These are phyloP conservation scores for Herpetospermum pedunculosum DNA, from an alignment of 306 rosid genomes.

Conservation along the genomic window DNA sequence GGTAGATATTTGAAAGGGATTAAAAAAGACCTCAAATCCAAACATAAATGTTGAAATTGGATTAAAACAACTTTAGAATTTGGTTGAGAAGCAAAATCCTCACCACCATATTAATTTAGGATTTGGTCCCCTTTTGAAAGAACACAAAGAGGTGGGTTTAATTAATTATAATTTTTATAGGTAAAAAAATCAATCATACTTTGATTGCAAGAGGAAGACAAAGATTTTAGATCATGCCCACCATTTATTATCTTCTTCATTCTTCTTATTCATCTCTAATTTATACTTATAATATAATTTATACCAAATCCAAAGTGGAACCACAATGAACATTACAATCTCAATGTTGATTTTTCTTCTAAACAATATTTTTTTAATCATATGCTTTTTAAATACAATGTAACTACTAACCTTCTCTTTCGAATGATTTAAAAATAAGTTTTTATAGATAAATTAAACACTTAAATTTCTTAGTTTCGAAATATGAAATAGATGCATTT, in stretches of 20 bases:
- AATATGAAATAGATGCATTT: too few relatives aligned
- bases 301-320: neutral
- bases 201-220: neutral
- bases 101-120: neutral
- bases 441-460: neutral
- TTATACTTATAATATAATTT: neutral
- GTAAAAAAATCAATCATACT: neutral
- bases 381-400: neutral
- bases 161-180: neutral
- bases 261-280: neutral
- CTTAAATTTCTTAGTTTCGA: neutral
- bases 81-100: neutral
- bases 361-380: neutral
- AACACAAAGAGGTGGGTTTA: slow-evolving; percentile 1
- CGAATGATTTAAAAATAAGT: neutral
- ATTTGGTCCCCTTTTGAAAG: slow-evolving; percentile 5
- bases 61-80: neutral
- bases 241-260: neutral
- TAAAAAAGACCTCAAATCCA: neutral
- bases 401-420: neutral
- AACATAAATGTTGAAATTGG: neutral
- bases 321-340: neutral
- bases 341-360: neutral
- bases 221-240: slow-evolving; percentile 4
- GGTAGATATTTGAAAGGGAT: neutral